These are phyloP conservation scores for Penicillium expansum DNA, from an alignment of 2,329 filamentous ascomycete species.

Conservation along the genomic window DNA sequence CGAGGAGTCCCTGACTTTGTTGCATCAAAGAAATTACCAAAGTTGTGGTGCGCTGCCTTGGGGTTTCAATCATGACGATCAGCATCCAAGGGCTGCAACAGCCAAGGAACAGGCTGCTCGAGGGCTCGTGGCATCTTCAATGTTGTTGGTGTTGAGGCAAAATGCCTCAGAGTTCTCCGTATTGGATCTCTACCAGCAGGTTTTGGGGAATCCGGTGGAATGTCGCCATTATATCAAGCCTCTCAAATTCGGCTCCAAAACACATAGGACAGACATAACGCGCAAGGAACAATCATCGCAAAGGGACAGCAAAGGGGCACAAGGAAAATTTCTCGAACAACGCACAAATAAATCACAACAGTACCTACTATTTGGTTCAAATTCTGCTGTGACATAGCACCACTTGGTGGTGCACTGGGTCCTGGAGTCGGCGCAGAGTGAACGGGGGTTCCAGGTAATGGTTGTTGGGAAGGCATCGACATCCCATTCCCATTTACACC, in stretches of 20 bases:
- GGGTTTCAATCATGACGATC: not conserved
- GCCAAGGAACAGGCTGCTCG: not conserved
- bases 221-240: not conserved
- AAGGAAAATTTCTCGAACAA: not conserved
- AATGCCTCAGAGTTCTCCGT: not conserved
- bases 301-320: not conserved
- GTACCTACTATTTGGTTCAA: slow-evolving; percentile 88
- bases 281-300: not conserved
- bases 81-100: not conserved
- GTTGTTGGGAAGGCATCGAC: slow-evolving; percentile 49
- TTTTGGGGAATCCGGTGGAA: not conserved
- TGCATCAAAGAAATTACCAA: not conserved
- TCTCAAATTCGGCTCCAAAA: not conserved
- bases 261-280: not conserved
- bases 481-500: slow-evolving; percentile 38
- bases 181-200: not conserved
- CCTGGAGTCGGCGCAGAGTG: slow-evolving; percentile 44
- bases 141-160: not conserved
- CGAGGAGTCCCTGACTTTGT: not conserved
- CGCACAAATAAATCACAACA: not conserved
- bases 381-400: slow-evolving; percentile 75
- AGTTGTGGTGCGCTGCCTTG: not conserved
- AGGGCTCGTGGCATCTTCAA: not conserved
- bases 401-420: slow-evolving; percentile 35
- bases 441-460: slow-evolving; percentile 48